Evolutionary conservation across 2,329 filamentous ascomycete species (phyloP), one percentile per base, ranked within the genome.

Genomic region (Penicillium sp.): DNA sequence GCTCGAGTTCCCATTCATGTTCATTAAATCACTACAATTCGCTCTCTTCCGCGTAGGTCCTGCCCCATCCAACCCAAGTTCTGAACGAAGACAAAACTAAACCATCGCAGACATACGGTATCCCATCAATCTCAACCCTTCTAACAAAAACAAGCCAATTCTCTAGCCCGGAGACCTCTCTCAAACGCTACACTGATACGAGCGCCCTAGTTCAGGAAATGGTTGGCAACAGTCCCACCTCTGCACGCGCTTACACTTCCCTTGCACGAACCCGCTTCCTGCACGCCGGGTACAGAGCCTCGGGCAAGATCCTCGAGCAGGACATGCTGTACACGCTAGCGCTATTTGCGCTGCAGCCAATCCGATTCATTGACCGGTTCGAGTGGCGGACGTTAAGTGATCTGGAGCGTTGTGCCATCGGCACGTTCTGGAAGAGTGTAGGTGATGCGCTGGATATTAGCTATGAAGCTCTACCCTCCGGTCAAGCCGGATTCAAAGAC

Each of bases 351-450:
- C 74, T 79, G 0, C 84, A 90, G 64, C 86, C 88, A 0, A 69
- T 81, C 27, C 75, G 79, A 13, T 90, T 87, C 76, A 79, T 88
- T 28, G 67, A 77, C 5, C 72, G 73, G 5, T 88, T 84, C 61
- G 89, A 92, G 65, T 92, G 88, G 88, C 81, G 89, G 2, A 35
- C 72, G 4, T 67, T 89, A 20, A 86, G 79, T 14, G 81, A 86
- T 0, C 76, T 91, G 69, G 89, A 92, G 68, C 68, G 76, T 9
- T 88, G 85, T 55, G 87, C 86, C 0, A 69, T 86, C 27, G 84
- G 81, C 14, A 84, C 82, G 0, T 83, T 88, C 62, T 91, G 87
- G 87, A 88, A 88, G 68, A 77, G 78, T 46, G 71, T 89, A 14
- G 88, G 87, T 13, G 84, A 90, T 60, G 81, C 82, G 46, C 87